A percentile compares a stretch with the other conserved stretches of the same genome.
Evolutionary conservation across 495 filamentous ascomycete species (phyloP).

Genomic region (Penicillium egyptiacum): DNA sequence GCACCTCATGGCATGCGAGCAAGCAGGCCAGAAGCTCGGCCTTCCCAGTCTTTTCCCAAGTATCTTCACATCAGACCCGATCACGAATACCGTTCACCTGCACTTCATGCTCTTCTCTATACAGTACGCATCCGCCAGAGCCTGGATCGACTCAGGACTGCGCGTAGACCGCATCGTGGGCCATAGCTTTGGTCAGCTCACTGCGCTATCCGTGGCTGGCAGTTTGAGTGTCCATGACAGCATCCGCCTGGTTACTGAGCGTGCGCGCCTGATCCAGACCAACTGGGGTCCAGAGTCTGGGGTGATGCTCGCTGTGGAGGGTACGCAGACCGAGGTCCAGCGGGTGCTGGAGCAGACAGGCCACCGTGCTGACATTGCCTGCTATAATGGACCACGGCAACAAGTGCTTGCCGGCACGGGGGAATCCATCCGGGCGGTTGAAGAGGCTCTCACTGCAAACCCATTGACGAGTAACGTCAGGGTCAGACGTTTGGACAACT

Average conservation of each 20-base stretch:
- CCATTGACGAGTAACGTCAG: slow-evolving; percentile 12
- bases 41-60: neutral
- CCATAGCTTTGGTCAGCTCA: slow-evolving; percentile 56
- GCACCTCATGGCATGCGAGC: slow-evolving; percentile 28
- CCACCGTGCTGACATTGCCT: slow-evolving; percentile 36
- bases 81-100: slow-evolving; percentile 38
- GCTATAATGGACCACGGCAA: slow-evolving; percentile 45
- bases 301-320: neutral
- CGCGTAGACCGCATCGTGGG: slow-evolving; percentile 41
- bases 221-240: slow-evolving; percentile 37
- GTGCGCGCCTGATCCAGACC: slow-evolving; percentile 29
- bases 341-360: neutral
- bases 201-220: slow-evolving; percentile 46
- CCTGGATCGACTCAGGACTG: slow-evolving; percentile 53
- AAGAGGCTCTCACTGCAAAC: neutral
- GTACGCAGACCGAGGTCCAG: neutral
- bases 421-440: slow-evolving; percentile 31
- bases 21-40: neutral
- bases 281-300: neutral
- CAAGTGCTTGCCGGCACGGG: slow-evolving; percentile 38
- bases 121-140: slow-evolving; percentile 49
- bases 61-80: neutral
- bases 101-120: slow-evolving; percentile 47
- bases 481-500: slow-evolving; percentile 42
- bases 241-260: slow-evolving; percentile 37